Base-by-base conservation (phyloP, 768 basidiomycete genomes). In the Podaxis sp. region DNA sequence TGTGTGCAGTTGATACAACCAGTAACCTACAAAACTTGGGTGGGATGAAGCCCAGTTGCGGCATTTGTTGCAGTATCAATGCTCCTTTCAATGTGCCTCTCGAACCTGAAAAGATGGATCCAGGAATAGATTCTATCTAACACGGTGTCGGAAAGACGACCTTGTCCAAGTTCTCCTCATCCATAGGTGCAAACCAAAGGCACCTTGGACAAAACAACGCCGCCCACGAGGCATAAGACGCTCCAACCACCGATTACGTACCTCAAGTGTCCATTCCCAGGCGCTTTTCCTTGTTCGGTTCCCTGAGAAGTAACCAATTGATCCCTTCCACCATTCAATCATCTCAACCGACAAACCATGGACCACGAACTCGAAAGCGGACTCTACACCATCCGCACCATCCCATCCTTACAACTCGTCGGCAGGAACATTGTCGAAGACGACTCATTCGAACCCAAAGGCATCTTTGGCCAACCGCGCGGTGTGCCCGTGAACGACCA, bases 381-480 rank as follows among this genome's bases (percentile, higher is more conserved):
- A 21, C 46, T 55, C 13, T 61, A 61, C 37, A 61, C 59, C 23
- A 50, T 61, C 35, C 59, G 59, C 13, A 54, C 52, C 6, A 16
- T 55, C 13, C 52, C 59, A 1, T 47, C 53, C 0, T n/a, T 48
- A 1, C 52, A 61, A 28, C 28, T 55, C 1, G 23, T 61, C 2
- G 59, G 59, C 21, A 42, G 59, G 2, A 61, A 61, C 23, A 35
- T 55, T 5, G 59, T 55, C 16, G 59, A 61, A 48, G 59, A 55
- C 3, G 44, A 21, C 32, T 55, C 59, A 3, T 11, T 4, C 3
- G 23, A 38, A 9, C 59, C 59, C 1, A 61, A 61, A 61, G 59
- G 44, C 25, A 37, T 61, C 18, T 54, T 37, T n/a, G 59, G 59
- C 0, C 59, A 61, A 55, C 59, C 59, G 1, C 42, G 42, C 2